Base-by-base conservation (phyloP, 768 basidiomycete species). In the Phaeolepiota aurea region DNA sequence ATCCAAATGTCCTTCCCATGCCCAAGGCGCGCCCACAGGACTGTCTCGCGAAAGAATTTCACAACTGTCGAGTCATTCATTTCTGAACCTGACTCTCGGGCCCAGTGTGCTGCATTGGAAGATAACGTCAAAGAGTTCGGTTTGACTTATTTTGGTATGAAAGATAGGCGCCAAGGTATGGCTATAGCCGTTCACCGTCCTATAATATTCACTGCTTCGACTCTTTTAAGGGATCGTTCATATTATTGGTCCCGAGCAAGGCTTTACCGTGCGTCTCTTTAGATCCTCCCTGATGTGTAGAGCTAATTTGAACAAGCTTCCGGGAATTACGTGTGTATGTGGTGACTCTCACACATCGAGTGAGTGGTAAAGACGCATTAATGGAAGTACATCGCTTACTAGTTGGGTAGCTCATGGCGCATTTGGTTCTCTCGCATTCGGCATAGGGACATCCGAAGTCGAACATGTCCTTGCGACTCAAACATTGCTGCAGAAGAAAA, bases 311-410 rank as follows among this genome's bases (percentile, higher is more conserved):
- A 35, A 14, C 7, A 11, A 83, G 81, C 69, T 86, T 21, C 82
- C 82, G 4, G 82, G 82, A 11, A 83, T 80, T 34, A 85, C 82
- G 23, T 85, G 82, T 53, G 90, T 92, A 39, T 93, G 90, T 51
- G 90, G 90, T 56, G 90, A 92, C 63, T 92, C 89, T 3, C 90
- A 92, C 65, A 92, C 90, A 18, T 88, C 89, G 30, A 93, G 86
- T 87, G 55, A 51, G 82, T 66, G 4, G 10, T 20, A 18, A 5
- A 32, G n/a, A 20, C 10, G 5, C 3, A 40, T 21, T 33, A 32
- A 20, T 45, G 21, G 9, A 16, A 38, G n/a, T 33, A 21, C 32
- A 19, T 46, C 13, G 30, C 45, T 44, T 21, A 46, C 21, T 19
- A 25, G 28, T 37, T 38, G 32, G 23, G 10, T 44, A 87, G 85